Conservation (phyloP, 108 stramenopile species). For the Cyclotella choctawhatcheeana region DNA sequence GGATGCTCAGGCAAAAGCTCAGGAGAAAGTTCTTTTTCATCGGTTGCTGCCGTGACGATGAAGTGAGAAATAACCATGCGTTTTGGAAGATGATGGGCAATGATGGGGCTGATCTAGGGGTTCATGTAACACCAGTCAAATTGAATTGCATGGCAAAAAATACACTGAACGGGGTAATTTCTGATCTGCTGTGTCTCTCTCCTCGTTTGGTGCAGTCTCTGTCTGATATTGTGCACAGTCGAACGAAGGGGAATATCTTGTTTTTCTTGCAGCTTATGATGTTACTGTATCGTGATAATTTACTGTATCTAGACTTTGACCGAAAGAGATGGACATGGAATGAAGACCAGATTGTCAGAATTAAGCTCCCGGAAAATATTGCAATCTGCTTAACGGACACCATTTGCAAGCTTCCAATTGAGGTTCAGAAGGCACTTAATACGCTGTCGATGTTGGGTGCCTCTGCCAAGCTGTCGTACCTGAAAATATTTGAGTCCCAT, state of each 20-base stretch:
- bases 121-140: background rate
- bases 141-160: slow-evolving; percentile 10
- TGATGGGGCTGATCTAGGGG: background rate
- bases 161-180: slow-evolving; percentile 23
- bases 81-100: background rate
- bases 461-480: background rate
- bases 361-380: slow-evolving; percentile 14
- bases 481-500: slow-evolving; percentile 12
- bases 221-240: slow-evolving; percentile 12
- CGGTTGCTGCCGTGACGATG: slow-evolving; percentile 27
- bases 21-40: slow-evolving; percentile 4
- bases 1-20: background rate
- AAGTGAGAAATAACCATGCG: slow-evolving; percentile 17
- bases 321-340: slow-evolving; percentile 32
- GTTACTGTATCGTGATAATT: background rate
- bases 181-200: slow-evolving; percentile 10
- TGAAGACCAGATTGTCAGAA: slow-evolving; percentile 3
- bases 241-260: slow-evolving; percentile 27
- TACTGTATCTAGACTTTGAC: slow-evolving; percentile 1
- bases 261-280: slow-evolving; percentile 21
- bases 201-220: slow-evolving; percentile 17
- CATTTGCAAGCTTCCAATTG: slow-evolving; percentile 8
- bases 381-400: slow-evolving; percentile 13
- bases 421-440: slow-evolving; percentile 17
- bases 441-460: slow-evolving; percentile 25